A percentile compares a stretch with the other conserved stretches of the same genome.
Evolutionary conservation across 257 asterid genomes (phyloP).

Genomic region (Petunia axillaris): DNA sequence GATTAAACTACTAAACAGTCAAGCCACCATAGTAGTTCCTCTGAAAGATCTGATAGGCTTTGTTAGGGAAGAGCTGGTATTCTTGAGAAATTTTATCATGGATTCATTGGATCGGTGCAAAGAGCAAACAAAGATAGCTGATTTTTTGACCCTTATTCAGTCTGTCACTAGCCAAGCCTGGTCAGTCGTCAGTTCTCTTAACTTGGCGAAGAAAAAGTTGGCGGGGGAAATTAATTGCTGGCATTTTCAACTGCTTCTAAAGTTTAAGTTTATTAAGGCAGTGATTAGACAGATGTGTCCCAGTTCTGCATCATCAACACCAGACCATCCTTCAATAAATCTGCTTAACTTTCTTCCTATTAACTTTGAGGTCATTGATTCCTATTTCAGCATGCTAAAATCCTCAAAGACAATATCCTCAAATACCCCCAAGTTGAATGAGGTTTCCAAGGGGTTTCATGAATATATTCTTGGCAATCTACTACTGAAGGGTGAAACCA

Average conservation of each 20-base stretch:
- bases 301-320: constrained; percentile 22
- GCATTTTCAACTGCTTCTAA: constrained; percentile 19
- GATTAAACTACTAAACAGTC: neutral
- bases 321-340: neutral
- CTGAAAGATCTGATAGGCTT: constrained; percentile 17
- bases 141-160: neutral
- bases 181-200: constrained; percentile 19
- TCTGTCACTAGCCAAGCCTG: constrained; percentile 10
- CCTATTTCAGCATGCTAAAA: neutral
- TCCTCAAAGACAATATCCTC: constrained; percentile 1
- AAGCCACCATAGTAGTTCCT: neutral
- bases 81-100: neutral
- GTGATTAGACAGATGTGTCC: constrained; percentile 16
- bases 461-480: constrained; percentile 18
- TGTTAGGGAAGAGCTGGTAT: constrained; percentile 19
- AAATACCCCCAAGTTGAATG: constrained; percentile 1
- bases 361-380: constrained; percentile 13
- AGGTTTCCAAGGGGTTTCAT: constrained; percentile 6
- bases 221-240: neutral
- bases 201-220: neutral
- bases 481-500: neutral
- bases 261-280: constrained; percentile 3
- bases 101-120: neutral
- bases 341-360: constrained; percentile 21
- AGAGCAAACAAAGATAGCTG: neutral